A percentile compares a stretch with the other conserved stretches of the same genome.
phyloP scores from a whole-genome alignment of 371 early-diverging fungal genomes.

The Apophysomyces ossiformis region DNA sequence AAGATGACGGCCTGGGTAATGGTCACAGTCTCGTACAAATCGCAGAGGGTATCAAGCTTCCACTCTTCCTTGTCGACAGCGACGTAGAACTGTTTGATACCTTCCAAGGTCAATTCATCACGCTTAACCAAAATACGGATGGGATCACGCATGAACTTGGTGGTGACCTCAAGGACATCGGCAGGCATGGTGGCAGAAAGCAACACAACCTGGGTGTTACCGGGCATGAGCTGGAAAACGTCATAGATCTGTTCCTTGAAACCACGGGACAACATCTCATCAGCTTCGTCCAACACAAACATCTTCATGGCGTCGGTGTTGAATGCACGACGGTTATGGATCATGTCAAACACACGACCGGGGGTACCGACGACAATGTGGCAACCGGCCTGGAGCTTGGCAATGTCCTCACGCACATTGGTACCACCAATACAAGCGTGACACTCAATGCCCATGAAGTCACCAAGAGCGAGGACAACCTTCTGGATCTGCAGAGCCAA shows the following conservation, averaged over 20 bases:
- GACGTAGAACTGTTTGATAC: conserved; percentile 93
- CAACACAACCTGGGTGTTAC: conserved; percentile 86
- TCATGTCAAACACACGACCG: conserved; percentile 95
- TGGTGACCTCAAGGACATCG: conserved; percentile 91
- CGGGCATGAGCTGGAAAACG: conserved; percentile 87
- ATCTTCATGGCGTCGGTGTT: conserved; percentile 82
- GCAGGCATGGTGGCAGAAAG: conserved; percentile 93
- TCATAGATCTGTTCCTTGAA: conserved; percentile 96
- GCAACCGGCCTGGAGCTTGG: conserved; percentile 64
- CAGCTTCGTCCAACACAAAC: conserved; percentile 98
- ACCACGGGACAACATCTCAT: conserved; percentile 94
- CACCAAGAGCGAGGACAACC: conserved; percentile 84
- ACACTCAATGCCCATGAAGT: conserved; percentile 81
- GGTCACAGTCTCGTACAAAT: conserved; percentile 90
- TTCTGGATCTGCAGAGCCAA: conserved; percentile 90
- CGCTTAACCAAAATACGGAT: conserved; percentile 95
- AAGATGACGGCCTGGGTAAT: conserved; percentile 97
- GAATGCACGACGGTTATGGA: conserved; percentile 78
- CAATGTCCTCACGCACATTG: conserved; percentile 81
- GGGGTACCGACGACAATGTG: conserved; percentile 95
- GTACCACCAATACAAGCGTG: conserved; percentile 94
- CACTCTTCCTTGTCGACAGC: conserved; percentile 91
- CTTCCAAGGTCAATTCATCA: conserved; percentile 96
- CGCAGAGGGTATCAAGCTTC: conserved; percentile 91
- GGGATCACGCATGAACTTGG: conserved; percentile 92